Percentiles rank a stretch among this genome's conserved stretches.
Evolutionary conservation across 1,284 basidiomycete genomes (phyloP).

Genomic region (Stereum hirsutum): DNA sequence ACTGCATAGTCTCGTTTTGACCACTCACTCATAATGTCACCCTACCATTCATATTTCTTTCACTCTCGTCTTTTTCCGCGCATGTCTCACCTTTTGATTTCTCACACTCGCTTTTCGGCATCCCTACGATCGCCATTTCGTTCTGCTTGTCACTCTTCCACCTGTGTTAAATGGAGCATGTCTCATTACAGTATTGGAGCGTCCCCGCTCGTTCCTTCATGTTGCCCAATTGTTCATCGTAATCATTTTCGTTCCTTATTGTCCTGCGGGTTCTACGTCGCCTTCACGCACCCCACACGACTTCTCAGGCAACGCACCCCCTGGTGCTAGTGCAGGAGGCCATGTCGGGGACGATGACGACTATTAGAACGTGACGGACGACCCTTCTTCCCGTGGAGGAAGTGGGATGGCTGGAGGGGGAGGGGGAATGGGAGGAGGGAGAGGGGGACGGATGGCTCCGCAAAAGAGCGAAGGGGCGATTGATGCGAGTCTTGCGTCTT

Average conservation of each 20-base stretch:
- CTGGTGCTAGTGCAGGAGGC: constrained; percentile 25
- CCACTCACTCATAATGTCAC: too few relatives aligned
- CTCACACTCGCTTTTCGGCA: too few relatives aligned
- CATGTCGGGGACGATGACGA: constrained; percentile 38
- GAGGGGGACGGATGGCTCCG: constrained; percentile 3
- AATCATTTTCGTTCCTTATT: too few relatives aligned
- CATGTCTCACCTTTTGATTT: too few relatives aligned
- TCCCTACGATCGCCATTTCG: neutral
- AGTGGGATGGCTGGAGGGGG: neutral
- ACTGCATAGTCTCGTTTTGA: too few relatives aligned
- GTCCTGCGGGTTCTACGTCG: too few relatives aligned
- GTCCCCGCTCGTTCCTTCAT: too few relatives aligned
- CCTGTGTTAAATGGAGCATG: too few relatives aligned
- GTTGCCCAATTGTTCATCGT: too few relatives aligned
- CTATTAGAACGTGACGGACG: constrained; percentile 21
- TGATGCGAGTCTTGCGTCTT: constrained; percentile 3
- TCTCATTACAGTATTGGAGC: too few relatives aligned
- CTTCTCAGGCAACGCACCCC: constrained; percentile 24
- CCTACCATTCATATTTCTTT: too few relatives aligned
- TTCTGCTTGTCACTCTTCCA: neutral
- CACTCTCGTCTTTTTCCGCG: too few relatives aligned
- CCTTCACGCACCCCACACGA: constrained; percentile 33
- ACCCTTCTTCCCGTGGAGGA: constrained; percentile 8
- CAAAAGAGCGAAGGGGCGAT: constrained; percentile 6
- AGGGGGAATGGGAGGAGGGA: constrained; percentile 2